Evolutionary conservation across 2,329 filamentous ascomycete species (phyloP), one percentile per base, ranked within the genome.

Genomic region (Trichoderma aggressivum): DNA sequence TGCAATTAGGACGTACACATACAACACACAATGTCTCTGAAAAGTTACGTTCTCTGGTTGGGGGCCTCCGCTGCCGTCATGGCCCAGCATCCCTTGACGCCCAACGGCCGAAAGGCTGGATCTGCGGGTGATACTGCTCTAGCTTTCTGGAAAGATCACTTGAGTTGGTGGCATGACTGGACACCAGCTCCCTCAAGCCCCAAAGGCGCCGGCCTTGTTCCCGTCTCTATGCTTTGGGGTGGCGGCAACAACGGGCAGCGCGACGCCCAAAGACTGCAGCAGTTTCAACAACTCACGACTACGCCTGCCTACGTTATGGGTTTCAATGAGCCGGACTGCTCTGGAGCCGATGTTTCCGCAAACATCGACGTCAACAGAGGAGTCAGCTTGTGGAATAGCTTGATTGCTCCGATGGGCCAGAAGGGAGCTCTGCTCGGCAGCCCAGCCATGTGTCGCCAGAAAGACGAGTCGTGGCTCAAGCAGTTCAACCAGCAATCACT

Each of bases 371-470:
- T 74, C 5, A 53, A 55, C 43, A 77, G 82, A 3, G 86, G 86
- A 43, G 80, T 74, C 79, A 7, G 79, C 79, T 11, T 84, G 83
- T n/a, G 86, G 84, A 65, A 88, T 80, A 34, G 84, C 82, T 30
- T 88, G 89, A 78, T 93, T 90, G 75, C 88, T 92, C 4, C 93
- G 90, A 30, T 93, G 84, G 34, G 93, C 83, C 28, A 93, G 80
- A 34, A 89, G 86, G 10, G 86, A 83, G 10, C 84, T 84, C 30
- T 86, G 79, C 64, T 91, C 87, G 0, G 82, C 75, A 26, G 85
- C 80, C 24, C 84, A 18, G 92, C 86, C 50, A 92, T 79, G 74
- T 90, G 88, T 21, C 93, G 90, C 73, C 91, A 74, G 63, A 71
- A 72, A 61, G 72, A 74, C 36, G 73, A 74, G 60, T 62, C 39